Percentiles rank a stretch among this genome's conserved stretches.
Conservation (phyloP, 495 filamentous ascomycete species). For the Choiromyces venosus region DNA sequence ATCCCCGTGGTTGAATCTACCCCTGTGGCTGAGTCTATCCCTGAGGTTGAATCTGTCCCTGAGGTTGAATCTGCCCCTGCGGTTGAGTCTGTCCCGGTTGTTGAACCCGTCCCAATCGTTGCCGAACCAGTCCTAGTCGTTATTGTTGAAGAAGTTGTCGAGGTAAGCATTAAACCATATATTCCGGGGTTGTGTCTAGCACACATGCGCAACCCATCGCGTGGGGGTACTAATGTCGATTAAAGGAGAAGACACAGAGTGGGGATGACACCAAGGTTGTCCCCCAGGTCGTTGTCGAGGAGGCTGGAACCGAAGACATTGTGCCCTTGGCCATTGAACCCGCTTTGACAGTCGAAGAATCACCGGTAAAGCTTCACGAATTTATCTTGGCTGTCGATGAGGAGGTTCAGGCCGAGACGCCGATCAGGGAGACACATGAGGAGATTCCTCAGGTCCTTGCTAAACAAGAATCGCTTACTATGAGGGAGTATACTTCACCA, state of each 20-base stretch:
- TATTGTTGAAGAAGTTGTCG: conserved; percentile 3
- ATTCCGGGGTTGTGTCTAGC: neutral
- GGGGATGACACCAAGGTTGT: neutral
- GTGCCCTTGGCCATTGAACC: neutral
- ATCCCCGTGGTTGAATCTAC: neutral
- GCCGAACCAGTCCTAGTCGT: conserved; percentile 5
- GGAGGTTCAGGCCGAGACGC: conserved; percentile 25
- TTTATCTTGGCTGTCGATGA: conserved; percentile 13
- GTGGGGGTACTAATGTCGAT: neutral
- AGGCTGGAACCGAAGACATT: conserved; percentile 13
- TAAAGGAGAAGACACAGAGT: neutral
- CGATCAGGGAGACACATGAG: conserved; percentile 5
- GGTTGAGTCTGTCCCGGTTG: conserved; percentile 1
- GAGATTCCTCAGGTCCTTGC: conserved; percentile 22
- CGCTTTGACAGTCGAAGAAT: conserved; percentile 14
- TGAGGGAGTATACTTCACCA: conserved; percentile 10
- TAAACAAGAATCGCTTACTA: conserved; percentile 10
- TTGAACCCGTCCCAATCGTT: conserved; percentile 5
- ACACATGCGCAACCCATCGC: neutral
- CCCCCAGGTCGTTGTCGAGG: conserved; percentile 8
- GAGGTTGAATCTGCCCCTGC: conserved; percentile 4
- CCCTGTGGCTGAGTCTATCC: neutral
- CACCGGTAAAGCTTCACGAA: conserved; percentile 5
- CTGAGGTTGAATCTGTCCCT: conserved; percentile 5
- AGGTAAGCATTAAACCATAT: neutral